Base-by-base conservation (phyloP, 2,329 filamentous ascomycete genomes). In the Proliferodiscus dingleyae region DNA sequence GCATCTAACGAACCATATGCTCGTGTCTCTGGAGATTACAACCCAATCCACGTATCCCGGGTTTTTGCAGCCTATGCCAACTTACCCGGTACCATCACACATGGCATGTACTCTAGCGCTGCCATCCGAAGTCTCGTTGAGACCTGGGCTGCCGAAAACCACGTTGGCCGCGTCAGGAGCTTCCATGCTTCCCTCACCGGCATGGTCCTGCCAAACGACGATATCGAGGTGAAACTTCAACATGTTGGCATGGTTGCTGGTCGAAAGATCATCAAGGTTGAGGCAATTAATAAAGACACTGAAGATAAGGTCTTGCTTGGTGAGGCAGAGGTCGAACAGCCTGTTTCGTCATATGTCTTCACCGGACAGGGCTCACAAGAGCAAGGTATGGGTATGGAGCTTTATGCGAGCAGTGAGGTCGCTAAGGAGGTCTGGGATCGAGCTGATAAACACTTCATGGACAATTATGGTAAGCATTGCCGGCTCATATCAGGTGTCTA, bases 321-420 rank as follows among this genome's bases (percentile, higher is more conserved):
- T 63, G 91, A 97, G 70, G 93, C 93, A 21, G 93, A 98, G 69
- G 89, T 98, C 47, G 93, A 98, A 70, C 93, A 98, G 66, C 94
- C 94, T 6, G 89, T 93, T 26, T 95, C 91, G 2, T 85, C 93
- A 4, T 98, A 98, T 62, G 89, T 98, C 58, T 98, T 98, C 70
- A 98, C 94, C 53, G 93, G 93, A 45, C 93, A 98, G 69, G 93
- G 93, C 60, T 96, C 90, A 41, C 94, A 98, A 68, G 93, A 98
- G 69, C 93, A 98, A 68, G 93, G 93, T 52, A 98, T 98, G 93
- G 93, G 93, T 70, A 98, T 98, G 93, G 93, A 97, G 63, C 77
- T 98, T 41, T 98, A 98, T 67, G 85, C 78, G 61, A 95, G 85
- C 75, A 97, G 93, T 66, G 74, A 85, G 29, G 93, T 98, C 16